A percentile compares a stretch with the other conserved stretches of the same genome.
These are phyloP conservation scores for Starmerella floricola DNA, from an alignment of 805 yeast genomes.

Conservation along the genomic window DNA sequence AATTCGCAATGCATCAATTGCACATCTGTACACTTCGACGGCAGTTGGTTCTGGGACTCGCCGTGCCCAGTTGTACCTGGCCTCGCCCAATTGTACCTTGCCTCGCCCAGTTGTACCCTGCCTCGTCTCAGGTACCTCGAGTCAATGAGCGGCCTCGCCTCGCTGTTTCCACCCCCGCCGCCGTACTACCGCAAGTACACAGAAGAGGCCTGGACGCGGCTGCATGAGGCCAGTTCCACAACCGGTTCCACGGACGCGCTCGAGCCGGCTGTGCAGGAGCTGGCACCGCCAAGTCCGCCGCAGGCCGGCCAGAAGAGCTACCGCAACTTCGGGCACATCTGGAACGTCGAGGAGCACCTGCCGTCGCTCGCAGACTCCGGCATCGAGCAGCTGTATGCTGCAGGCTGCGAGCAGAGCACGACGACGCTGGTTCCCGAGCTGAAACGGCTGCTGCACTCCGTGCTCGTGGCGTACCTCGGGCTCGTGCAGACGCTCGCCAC, in stretches of 20 bases:
- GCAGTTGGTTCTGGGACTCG: no score
- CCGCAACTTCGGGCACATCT: slow-evolving; percentile 77
- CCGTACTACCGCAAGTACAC: slow-evolving; percentile 67
- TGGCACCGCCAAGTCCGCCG: slow-evolving; percentile 29
- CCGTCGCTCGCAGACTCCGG: slow-evolving; percentile 70
- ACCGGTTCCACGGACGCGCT: slow-evolving; percentile 1
- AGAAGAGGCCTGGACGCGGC: slow-evolving; percentile 36
- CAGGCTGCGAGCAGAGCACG: slow-evolving; percentile 18
- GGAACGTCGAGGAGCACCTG: slow-evolving; percentile 67
- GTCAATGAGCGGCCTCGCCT: slow-evolving; percentile 32
- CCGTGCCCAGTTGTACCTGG: no score
- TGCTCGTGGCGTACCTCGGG: slow-evolving; percentile 69
- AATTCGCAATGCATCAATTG: no score
- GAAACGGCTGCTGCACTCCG: slow-evolving; percentile 65
- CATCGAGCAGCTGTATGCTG: slow-evolving; percentile 55
- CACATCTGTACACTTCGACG: no score
- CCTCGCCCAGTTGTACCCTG: no score
- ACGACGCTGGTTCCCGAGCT: slow-evolving; percentile 38
- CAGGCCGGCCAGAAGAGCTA: slow-evolving; percentile 38
- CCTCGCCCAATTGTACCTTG: no score
- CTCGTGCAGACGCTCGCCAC: slow-evolving; percentile 64
- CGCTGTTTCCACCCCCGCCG: slow-evolving; percentile 93
- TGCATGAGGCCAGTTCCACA: slow-evolving; percentile 12
- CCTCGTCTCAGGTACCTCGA: neutral
- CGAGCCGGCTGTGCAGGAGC: slow-evolving; percentile 17